Conservation (phyloP, 495 filamentous ascomycete genomes). For the Cladorrhinum samala region DNA sequence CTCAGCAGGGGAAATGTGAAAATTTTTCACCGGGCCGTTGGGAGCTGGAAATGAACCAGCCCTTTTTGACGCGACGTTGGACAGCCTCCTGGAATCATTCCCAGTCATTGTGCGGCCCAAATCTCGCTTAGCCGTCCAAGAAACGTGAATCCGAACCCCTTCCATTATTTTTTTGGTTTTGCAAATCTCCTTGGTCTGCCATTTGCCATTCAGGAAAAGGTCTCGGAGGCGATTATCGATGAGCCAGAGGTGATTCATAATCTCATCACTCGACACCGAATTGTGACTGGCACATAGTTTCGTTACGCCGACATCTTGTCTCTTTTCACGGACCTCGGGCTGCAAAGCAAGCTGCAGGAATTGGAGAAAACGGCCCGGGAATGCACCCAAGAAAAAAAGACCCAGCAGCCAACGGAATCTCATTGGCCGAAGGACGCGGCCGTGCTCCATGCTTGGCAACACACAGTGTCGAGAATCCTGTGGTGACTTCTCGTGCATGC, state of each 20-base stretch:
- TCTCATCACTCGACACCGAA: not conserved
- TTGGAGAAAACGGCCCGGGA: not conserved
- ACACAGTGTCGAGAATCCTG: slow-evolving; percentile 13
- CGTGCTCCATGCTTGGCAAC: not conserved
- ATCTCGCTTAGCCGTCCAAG: slow-evolving; percentile 29
- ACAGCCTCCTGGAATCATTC: slow-evolving; percentile 9
- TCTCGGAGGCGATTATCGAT: slow-evolving; percentile 17
- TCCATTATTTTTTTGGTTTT: slow-evolving; percentile 16
- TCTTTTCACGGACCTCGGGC: too few relatives aligned
- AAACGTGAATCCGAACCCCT: slow-evolving; percentile 17
- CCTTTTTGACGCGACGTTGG: slow-evolving; percentile 16
- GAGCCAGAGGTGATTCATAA: slow-evolving; percentile 11
- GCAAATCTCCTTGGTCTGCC: slow-evolving; percentile 17
- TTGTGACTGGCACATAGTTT: too few relatives aligned
- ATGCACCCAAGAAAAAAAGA: not conserved
- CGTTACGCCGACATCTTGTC: too few relatives aligned
- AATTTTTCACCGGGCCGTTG: slow-evolving; percentile 30
- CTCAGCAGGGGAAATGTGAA: slow-evolving; percentile 8
- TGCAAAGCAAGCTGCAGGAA: too few relatives aligned
- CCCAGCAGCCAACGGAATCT: slow-evolving; percentile 2
- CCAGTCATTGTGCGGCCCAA: slow-evolving; percentile 16
- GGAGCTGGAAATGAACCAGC: slow-evolving; percentile 19
- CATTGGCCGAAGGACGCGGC: slow-evolving; percentile 7
- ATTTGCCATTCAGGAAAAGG: slow-evolving; percentile 7
- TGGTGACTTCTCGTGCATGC: not conserved